Evolutionary conservation across 2,329 filamentous ascomycete genomes (phyloP), one percentile per base, ranked within the genome.

Genomic region (Coccinonectria pachysandricola): DNA sequence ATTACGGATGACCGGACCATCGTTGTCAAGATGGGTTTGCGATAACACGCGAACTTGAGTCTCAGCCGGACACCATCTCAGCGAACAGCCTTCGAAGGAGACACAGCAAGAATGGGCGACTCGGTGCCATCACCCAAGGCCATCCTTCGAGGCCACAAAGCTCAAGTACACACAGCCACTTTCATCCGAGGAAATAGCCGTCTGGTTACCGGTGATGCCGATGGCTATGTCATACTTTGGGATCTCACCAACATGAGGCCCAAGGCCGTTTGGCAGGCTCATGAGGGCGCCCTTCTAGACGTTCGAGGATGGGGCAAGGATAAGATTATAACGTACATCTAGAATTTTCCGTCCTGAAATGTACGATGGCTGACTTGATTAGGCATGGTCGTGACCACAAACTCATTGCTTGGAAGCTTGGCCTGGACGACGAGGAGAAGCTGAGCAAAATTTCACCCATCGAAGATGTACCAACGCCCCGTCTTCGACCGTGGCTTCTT

Each of bases 371-470:
- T 27, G 7, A 24, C n/a, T 9, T 19, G 15, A 5, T 23, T 31
- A 95, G 87, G 18, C 87, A 96, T 57, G 88, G 88, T 9, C 73
- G 91, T 50, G 91, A 98, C 50, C 80, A 91, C 50, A 82, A 77
- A 46, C 66, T 96, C 24, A 67, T 81, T 12, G 78, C 93, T 11
- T 98, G 91, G 91, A 78, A 81, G 45, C 50, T 95, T 9, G 57
- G 64, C 8, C 45, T 50, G 17, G 52, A 62, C 7, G 72, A 80
- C 28, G 79, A 91, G 45, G 52, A 63, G 12, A 52, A 60, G 10
- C 61, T 94, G 37, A 81, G 77, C 43, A 77, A 66, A 17, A 60
- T 60, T 7, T 60, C 92, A 8, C 88, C 88, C 0, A 68, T 88
- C 16, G 83, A 92, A 35, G 56, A 59, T 23, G 59, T 50, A 2